A percentile compares a stretch with the other conserved stretches of the same genome.
These are phyloP conservation scores for Syzygium malaccense DNA, from an alignment of 441 rosid species.

Conservation along the genomic window DNA sequence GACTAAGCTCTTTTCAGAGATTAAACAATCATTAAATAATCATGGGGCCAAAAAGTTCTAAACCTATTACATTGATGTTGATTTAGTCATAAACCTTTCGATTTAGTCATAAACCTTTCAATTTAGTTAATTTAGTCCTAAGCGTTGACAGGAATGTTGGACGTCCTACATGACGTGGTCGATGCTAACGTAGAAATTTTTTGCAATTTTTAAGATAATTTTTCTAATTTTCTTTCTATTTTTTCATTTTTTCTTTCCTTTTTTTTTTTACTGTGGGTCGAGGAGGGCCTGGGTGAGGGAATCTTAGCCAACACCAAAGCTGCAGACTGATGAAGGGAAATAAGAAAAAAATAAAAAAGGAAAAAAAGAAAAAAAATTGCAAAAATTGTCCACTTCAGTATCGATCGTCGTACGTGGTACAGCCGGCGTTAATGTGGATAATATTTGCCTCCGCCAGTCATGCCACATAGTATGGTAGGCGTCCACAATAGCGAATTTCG, in stretches of 20 bases:
- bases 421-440: no score
- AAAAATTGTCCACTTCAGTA: no score
- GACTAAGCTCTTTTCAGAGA: background rate
- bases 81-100: background rate
- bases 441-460: no score
- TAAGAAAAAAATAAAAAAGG: background rate
- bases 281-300: background rate
- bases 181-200: background rate
- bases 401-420: accelerated
- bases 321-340: background rate
- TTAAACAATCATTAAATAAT: background rate
- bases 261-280: background rate
- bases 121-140: background rate
- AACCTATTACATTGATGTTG: accelerated
- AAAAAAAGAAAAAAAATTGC: background rate
- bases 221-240: background rate
- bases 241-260: no score
- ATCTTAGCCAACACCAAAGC: background rate
- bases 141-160: accelerated
- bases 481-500: no score
- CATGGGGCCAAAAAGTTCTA: background rate
- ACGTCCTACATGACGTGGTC: accelerated
- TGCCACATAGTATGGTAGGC: accelerated
- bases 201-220: background rate
- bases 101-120: background rate